These are phyloP conservation scores for Spergularia marina DNA, from an alignment of 148 eudicot species.

Conservation along the genomic window DNA sequence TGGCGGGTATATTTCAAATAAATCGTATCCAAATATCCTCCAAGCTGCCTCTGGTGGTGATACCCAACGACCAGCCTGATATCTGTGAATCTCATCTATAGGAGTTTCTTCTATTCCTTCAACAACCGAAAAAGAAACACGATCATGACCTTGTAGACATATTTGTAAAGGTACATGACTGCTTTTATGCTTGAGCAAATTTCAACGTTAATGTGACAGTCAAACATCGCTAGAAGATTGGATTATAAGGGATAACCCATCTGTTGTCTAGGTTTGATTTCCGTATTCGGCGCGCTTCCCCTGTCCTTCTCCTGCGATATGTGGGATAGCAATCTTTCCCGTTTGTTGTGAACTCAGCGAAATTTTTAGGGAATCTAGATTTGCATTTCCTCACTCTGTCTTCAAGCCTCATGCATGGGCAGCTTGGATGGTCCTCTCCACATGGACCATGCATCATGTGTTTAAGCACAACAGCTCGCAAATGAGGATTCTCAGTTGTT, in stretches of 20 bases:
- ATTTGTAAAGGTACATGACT: background rate
- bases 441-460: constrained; percentile 16
- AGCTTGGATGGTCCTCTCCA: background rate
- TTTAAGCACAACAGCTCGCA: background rate
- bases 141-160: background rate
- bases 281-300: background rate
- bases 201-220: too few species aligned
- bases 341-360: background rate
- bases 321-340: background rate
- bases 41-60: too few species aligned
- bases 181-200: background rate
- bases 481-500: background rate
- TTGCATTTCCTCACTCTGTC: background rate
- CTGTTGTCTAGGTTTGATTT: background rate
- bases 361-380: background rate
- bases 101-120: too few species aligned
- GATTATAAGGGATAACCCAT: background rate
- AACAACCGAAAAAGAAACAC: too few species aligned
- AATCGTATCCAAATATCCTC: background rate
- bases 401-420: background rate
- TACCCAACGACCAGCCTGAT: too few species aligned
- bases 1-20: background rate
- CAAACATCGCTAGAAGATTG: too few species aligned
- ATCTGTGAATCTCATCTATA: too few species aligned
- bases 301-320: background rate